Conservation (phyloP, 1,139 yeast species). For the Geotrichum australiense region DNA sequence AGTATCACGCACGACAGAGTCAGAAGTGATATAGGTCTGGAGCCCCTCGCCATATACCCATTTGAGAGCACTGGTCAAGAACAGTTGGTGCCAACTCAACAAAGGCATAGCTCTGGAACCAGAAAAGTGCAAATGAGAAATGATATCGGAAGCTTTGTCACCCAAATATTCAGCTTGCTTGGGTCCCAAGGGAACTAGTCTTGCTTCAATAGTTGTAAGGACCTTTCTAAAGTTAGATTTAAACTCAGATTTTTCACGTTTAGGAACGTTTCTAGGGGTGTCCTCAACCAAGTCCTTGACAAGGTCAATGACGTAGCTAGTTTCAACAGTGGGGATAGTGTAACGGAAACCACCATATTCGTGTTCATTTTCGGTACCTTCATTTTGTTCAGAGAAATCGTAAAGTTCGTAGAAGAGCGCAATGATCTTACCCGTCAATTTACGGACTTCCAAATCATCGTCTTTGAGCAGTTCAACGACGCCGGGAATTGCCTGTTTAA, state of each 20-base stretch:
- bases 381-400: conserved; percentile 39
- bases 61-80: conserved; percentile 54
- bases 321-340: conserved; percentile 54
- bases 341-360: conserved; percentile 25
- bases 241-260: conserved; percentile 49
- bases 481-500: conserved; percentile 29
- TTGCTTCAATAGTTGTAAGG: conserved; percentile 35
- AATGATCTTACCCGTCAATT: conserved; percentile 54
- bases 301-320: conserved; percentile 42
- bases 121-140: conserved; percentile 52
- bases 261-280: conserved; percentile 38
- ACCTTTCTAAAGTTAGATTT: conserved; percentile 62
- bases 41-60: conserved; percentile 71
- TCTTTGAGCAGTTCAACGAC: conserved; percentile 29
- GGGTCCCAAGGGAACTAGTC: conserved; percentile 10
- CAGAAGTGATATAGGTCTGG: conserved; percentile 53
- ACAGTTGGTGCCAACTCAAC: conserved; percentile 58
- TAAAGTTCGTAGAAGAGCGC: conserved; percentile 58
- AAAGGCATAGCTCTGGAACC: conserved; percentile 53
- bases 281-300: conserved; percentile 43
- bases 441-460: conserved; percentile 24
- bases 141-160: conserved; percentile 23
- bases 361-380: conserved; percentile 36
- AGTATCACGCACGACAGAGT: conserved; percentile 28
- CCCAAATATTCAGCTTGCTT: conserved; percentile 11